Conservation (phyloP, 164 flowering plant species). For the Chimonanthus salicifolius region DNA sequence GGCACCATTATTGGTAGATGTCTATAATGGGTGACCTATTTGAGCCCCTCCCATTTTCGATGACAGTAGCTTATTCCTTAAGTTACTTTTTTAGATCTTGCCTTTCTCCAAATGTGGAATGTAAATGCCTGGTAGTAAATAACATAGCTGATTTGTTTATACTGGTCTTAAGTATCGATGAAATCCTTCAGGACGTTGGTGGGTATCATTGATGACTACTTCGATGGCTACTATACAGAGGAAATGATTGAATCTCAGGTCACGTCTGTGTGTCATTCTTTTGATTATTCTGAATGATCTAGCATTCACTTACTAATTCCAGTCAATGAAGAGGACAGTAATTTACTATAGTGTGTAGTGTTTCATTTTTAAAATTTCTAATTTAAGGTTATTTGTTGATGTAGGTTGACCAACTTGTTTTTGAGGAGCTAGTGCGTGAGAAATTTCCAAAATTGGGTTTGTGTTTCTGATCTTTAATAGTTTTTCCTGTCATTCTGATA, state of each 20-base stretch:
- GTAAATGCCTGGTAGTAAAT: background rate
- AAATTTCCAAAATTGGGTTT: constrained; percentile 58
- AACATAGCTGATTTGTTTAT: background rate
- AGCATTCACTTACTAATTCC: background rate
- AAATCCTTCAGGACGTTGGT: constrained; percentile 58
- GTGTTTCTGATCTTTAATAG: constrained; percentile 16
- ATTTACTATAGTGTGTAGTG: background rate
- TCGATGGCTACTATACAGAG: constrained; percentile 94
- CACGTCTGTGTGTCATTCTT: constrained; percentile 1
- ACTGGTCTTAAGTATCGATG: constrained; percentile 1
- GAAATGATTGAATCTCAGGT: constrained; percentile 99
- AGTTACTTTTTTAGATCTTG: background rate
- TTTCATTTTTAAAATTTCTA: background rate
- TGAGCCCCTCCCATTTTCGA: background rate
- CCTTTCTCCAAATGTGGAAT: background rate
- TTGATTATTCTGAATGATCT: background rate
- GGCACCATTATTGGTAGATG: background rate
- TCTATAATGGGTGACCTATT: background rate
- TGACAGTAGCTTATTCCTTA: background rate
- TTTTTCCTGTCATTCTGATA: background rate
- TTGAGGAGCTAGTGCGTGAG: constrained; percentile 92
- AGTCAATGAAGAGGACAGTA: background rate
- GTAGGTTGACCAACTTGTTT: constrained; percentile 96
- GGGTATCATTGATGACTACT: constrained; percentile 92
- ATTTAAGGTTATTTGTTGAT: background rate